These are phyloP conservation scores for Cnidoscolus chayamansa DNA, from an alignment of 441 rosid species.

Conservation along the genomic window DNA sequence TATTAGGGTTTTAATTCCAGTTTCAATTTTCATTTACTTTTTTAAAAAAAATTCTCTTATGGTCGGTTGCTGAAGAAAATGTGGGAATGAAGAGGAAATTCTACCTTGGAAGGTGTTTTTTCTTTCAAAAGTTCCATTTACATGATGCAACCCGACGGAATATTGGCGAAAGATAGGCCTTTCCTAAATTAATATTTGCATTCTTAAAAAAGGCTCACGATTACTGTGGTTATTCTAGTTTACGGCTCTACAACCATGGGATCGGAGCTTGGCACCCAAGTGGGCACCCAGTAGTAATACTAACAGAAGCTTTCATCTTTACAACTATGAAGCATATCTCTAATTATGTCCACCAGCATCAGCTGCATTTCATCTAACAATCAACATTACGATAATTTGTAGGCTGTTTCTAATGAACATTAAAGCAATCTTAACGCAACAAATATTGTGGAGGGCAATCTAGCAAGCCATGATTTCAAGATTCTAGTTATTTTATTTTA, in stretches of 20 bases:
- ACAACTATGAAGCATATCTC: background rate
- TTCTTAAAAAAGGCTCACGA: too few relatives aligned
- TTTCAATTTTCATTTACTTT: background rate
- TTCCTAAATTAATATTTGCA: background rate
- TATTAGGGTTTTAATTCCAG: slow-evolving; percentile 2
- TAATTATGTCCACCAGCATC: background rate
- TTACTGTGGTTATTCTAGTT: too few relatives aligned
- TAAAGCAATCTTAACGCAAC: background rate
- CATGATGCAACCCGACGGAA: too few relatives aligned
- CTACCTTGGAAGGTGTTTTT: background rate
- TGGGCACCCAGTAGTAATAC: background rate
- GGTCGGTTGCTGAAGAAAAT: slow-evolving; percentile 20
- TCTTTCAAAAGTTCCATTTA: too few relatives aligned
- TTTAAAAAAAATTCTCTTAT: background rate
- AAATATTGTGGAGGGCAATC: background rate
- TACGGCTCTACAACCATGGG: too few relatives aligned
- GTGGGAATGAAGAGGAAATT: slow-evolving; percentile 1
- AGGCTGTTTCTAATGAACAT: background rate
- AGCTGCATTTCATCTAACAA: too few relatives aligned
- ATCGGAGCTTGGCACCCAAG: too few relatives aligned
- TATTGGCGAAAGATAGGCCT: background rate
- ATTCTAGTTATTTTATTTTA: background rate
- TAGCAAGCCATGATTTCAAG: background rate
- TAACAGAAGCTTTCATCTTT: background rate
- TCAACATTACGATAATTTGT: background rate